Conservation (phyloP, 2,329 filamentous ascomycete genomes). For the Fusarium tuaranense region DNA sequence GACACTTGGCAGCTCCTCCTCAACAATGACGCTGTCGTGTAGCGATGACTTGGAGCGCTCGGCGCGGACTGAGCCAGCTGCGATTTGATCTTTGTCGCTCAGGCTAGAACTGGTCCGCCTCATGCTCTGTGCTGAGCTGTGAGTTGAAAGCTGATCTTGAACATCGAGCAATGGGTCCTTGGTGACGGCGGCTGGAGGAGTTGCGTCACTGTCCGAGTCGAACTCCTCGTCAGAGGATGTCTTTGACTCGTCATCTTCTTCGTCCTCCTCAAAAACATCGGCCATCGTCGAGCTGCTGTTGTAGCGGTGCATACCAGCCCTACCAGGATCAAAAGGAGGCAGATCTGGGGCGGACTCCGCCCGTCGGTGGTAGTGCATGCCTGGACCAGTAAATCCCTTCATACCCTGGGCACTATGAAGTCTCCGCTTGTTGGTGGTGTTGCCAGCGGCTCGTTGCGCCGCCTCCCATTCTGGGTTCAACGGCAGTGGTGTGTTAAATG, state of each 20-base stretch:
- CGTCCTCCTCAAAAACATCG: conserved; percentile 88
- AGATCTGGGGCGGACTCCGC: conserved; percentile 85
- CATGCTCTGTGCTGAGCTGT: conserved; percentile 42
- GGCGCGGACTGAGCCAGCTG: conserved; percentile 53
- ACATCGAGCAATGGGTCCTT: conserved; percentile 41
- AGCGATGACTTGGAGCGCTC: conserved; percentile 63
- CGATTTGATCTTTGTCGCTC: conserved; percentile 52
- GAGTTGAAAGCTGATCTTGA: conserved; percentile 36
- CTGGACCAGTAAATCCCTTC: conserved; percentile 75
- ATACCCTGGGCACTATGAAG: conserved; percentile 83
- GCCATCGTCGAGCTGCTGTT: conserved; percentile 81
- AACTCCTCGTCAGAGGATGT: conserved; percentile 59
- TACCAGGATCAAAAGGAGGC: conserved; percentile 75
- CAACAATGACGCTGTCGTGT: conserved; percentile 63
- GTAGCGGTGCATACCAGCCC: conserved; percentile 70
- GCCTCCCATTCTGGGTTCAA: conserved; percentile 75
- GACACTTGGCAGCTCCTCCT: conserved; percentile 60
- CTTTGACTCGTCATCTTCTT: conserved; percentile 66
- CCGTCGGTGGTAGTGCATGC: conserved; percentile 81
- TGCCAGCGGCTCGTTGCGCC: conserved; percentile 68
- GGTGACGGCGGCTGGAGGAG: conserved; percentile 46
- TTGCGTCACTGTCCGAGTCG: conserved; percentile 58
- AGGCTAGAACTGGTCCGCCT: conserved; percentile 61
- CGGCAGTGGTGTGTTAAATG: conserved; percentile 84
- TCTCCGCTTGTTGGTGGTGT: conserved; percentile 71